Evolutionary conservation across 495 filamentous ascomycete species (phyloP).

Genomic region (Lentithecium fluviatile): DNA sequence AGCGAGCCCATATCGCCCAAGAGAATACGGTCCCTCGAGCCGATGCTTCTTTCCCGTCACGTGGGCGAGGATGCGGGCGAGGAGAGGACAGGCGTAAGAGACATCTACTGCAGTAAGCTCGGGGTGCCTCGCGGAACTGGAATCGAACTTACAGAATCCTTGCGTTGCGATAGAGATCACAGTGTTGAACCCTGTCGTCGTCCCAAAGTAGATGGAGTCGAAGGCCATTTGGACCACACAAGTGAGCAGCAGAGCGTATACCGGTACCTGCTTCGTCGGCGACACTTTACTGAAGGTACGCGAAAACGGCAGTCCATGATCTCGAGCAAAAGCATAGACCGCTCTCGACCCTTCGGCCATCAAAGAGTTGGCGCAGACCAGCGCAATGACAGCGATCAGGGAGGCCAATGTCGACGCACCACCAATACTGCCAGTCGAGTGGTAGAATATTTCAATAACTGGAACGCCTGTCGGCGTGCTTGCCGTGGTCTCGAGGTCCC

Average conservation of each 20-base stretch:
- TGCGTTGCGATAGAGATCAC: slow-evolving; percentile 57
- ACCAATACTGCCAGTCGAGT: slow-evolving; percentile 47
- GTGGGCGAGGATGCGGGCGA: slow-evolving; percentile 53
- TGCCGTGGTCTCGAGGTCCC: slow-evolving; percentile 46
- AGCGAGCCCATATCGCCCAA: slow-evolving; percentile 40
- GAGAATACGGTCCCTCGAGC: slow-evolving; percentile 48
- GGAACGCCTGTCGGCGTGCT: slow-evolving; percentile 49
- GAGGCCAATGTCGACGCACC: slow-evolving; percentile 47
- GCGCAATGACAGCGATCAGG: slow-evolving; percentile 47
- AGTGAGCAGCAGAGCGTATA: slow-evolving; percentile 53
- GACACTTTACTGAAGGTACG: slow-evolving; percentile 47
- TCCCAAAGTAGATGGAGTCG: slow-evolving; percentile 59
- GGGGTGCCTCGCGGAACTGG: background rate
- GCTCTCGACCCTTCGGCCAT: slow-evolving; percentile 49
- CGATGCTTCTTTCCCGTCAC: slow-evolving; percentile 45
- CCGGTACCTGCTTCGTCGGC: slow-evolving; percentile 47
- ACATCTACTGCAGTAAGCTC: slow-evolving; percentile 46
- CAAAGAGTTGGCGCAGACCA: slow-evolving; percentile 47
- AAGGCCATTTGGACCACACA: slow-evolving; percentile 54
- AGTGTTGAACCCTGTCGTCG: slow-evolving; percentile 57
- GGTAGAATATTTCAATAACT: slow-evolving; percentile 52
- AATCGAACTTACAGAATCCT: slow-evolving; percentile 53
- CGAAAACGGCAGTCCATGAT: slow-evolving; percentile 52
- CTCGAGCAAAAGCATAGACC: slow-evolving; percentile 51
- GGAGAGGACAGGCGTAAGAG: slow-evolving; percentile 58